Evolutionary conservation across 768 basidiomycete genomes (phyloP), one percentile per base, ranked within the genome.

Genomic region (Phanerochaete carnosa): DNA sequence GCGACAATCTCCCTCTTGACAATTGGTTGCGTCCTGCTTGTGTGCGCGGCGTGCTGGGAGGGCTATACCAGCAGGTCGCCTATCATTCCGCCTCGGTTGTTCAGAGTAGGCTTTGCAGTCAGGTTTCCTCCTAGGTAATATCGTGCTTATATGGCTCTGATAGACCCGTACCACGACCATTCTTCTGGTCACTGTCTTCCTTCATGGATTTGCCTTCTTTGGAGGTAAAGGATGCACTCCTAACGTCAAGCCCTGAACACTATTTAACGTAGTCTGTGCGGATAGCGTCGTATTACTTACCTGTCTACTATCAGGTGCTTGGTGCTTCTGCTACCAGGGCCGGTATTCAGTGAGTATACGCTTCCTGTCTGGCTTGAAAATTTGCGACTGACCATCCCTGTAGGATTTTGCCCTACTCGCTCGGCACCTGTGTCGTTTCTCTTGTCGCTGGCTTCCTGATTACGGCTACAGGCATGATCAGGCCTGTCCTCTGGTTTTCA

Each of bases 221-320:
- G 51, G 64, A 16, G 70, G 75, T 74, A 58, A n/a, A 65, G 11
- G 12, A 22, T 50, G 6, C 39, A 13, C 28, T 11, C 30, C 26
- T 28, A 52, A 23, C 16, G 54, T 39, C 12, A 35, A 2, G 23
- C 5, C 19, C 39, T n/a, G 12, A 4, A 28, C 35, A 19, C 46
- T 22, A 9, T 28, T 1, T 28, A n/a, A 13, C 12, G 26, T 12
- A 16, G 29, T n/a, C 16, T 28, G 11, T 13, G 26, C 29, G 16
- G 1, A 46, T 59, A 54, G 73, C 70, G 37, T 55, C 66, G 57
- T 68, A 75, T 57, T 78, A 79, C 54, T 55, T 79, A 35, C 78
- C 79, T 3, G 63, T 78, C 55, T 79, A 77, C 61, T 79, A 74
- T 55, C 79, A 79, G 69, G 71, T 75, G 6, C 72, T 77, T 19